Base-by-base conservation (phyloP, 352 stramenopile species). In the Pythium diclinum region DNA sequence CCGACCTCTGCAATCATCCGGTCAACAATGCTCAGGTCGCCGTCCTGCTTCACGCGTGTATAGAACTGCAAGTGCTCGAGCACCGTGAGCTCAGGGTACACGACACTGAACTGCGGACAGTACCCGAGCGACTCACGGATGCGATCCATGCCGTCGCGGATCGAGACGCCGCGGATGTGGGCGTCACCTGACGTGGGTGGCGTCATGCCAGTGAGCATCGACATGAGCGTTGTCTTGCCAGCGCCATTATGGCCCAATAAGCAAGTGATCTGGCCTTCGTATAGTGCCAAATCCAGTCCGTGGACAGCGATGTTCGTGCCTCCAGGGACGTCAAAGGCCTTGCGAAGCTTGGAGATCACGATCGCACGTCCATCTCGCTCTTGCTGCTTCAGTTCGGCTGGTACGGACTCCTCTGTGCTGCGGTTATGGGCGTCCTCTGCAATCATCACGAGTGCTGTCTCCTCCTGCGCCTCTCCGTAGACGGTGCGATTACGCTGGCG, bases 31-130 rank as follows among this genome's bases (percentile, higher is more conserved):
- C 54, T 36, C 3, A 23, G 61, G 4, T 19, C 23, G 25, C 38
- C 34, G 21, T 96, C 54, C 7, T 94, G 93, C 67, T 99, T 99
- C 2, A 99, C 75, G 19, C 76, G 68, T 0, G 79, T 88, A 65
- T 98, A 99, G 63, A 99, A 98, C 40, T 72, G 52, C 21, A 99
- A 73, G 63, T 99, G 97, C 71, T 99, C 97, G 21, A 90, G 70
- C 21, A 99, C 97, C 0, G 96, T 99, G 25, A 99, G 78, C 48
- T 96, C 74, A 4, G 88, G 87, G 67, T 98, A 99, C 0, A 99
- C 66, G 33, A 98, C 96, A 71, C 98, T 97, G 73, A 99, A 93
- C 60, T 99, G 97, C 21, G 97, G 88, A 68, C 97, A 99, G 59
- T 99, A 93, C 8, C 96, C 97, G 28, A 99, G 81, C 36, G 94